Evolutionary conservation across 495 filamentous ascomycete genomes (phyloP), one percentile per base, ranked within the genome.

Genomic region (Chaetomium tenue): DNA sequence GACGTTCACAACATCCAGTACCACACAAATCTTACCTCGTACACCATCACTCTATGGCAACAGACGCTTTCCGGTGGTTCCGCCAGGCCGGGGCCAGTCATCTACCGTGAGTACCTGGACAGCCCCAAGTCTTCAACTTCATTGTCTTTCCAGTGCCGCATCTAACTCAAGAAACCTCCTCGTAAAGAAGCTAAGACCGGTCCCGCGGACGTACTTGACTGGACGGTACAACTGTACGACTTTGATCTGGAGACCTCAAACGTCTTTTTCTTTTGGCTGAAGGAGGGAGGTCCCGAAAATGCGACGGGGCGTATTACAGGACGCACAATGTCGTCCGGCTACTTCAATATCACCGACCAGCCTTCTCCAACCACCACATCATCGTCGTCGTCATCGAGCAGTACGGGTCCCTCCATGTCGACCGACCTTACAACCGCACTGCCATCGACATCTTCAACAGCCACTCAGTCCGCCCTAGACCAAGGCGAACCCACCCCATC

Each of bases 1-100:
- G 56, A 58, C 33, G 15, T 58, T 40, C 56, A 58, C 13, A 58
- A 37, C 22, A 58, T 58, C 22, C 56, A 20, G 44, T 58, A 46
- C 56, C 37, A 28, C 56, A 58, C 56, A 7, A 28, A 44, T 42
- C 37, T 57, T 2, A n/a, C n/a, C 22, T 28, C 26, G 13, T 46
- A 58, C 40, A 58, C 56, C 2, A 46, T 58, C n/a, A 40, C 53
- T 23, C 39, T 56, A 56, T 40, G 53, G 53, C 53, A 56, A 18
- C 53, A 56, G 33, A 33, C 53, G n/a, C 15, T 56, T 20, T 18
- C 33, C 33, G 53, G 30, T n/a, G 33, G 53, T 30, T 33, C 26
- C 2, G 52, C 52, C 13, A 25, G 16, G 26, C 28, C 30, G 26
- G 52, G 52, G 26, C 52, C 52, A 54, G 52, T 33, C 26, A 18